Evolutionary conservation across 805 yeast species (phyloP).

Genomic region (Sugiyamaella qingdaonensis): DNA sequence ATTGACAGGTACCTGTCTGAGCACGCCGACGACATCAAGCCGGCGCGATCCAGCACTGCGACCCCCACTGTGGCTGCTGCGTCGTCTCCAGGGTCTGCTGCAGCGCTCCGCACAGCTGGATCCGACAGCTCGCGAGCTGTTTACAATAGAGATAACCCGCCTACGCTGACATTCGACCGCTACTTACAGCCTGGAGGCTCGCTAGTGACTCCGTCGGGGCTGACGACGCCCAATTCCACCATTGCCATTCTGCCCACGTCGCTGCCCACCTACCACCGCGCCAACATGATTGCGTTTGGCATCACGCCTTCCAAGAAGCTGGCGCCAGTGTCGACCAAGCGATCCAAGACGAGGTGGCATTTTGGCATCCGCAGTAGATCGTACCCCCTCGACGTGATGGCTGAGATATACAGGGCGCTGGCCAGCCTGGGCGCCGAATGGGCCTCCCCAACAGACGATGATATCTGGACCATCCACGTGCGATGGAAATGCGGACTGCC

Average conservation of each 20-base stretch:
- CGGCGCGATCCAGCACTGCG: background rate
- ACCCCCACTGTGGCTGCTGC: slow-evolving; percentile 4
- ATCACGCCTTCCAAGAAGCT: slow-evolving; percentile 41
- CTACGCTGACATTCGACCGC: slow-evolving; percentile 37
- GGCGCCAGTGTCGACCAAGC: slow-evolving; percentile 56
- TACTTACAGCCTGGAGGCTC: slow-evolving; percentile 32
- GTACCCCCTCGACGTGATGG: slow-evolving; percentile 97
- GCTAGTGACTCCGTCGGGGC: slow-evolving; percentile 21
- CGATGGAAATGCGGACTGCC: slow-evolving; percentile 70
- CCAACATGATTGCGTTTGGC: slow-evolving; percentile 70
- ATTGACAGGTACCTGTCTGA: slow-evolving; percentile 19
- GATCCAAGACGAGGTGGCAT: slow-evolving; percentile 96
- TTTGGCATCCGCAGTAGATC: slow-evolving; percentile 95
- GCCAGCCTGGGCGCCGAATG: slow-evolving; percentile 95
- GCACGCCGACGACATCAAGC: slow-evolving; percentile 10
- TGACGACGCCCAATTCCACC: slow-evolving; percentile 61
- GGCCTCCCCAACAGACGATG: slow-evolving; percentile 93
- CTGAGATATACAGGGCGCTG: slow-evolving; percentile 92
- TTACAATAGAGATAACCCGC: slow-evolving; percentile 30
- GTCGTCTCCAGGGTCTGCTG: background rate
- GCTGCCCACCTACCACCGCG: slow-evolving; percentile 89
- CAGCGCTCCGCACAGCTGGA: background rate
- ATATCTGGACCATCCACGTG: slow-evolving; percentile 91
- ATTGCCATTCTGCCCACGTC: slow-evolving; percentile 93
- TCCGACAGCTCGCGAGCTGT: slow-evolving; percentile 1